Percentiles rank a stretch among this genome's conserved stretches.
phyloP scores from a whole-genome alignment of 129 eudicot species.

The Ambrosia artemisiifolia region DNA sequence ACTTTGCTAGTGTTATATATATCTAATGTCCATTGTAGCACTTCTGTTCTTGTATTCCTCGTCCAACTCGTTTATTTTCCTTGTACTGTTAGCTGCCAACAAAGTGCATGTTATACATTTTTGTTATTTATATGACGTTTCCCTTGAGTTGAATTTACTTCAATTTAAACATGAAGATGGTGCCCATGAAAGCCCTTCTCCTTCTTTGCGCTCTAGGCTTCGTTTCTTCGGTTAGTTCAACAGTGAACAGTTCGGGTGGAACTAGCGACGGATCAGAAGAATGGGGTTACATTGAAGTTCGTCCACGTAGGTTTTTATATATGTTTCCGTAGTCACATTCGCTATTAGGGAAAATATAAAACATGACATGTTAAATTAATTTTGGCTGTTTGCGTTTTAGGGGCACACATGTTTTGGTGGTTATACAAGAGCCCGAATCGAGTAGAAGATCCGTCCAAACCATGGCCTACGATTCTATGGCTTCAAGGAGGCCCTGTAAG shows the following conservation, averaged over 20 bases:
- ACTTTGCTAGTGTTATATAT: no score
- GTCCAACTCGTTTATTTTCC: slow-evolving; percentile 11
- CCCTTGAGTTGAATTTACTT: neutral
- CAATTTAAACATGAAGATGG: slow-evolving; percentile 20
- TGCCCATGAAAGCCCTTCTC: slow-evolving; percentile 10
- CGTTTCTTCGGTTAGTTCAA: slow-evolving; percentile 11
- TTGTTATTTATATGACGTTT: neutral
- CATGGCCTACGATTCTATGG: slow-evolving; percentile 62
- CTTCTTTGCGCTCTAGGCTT: slow-evolving; percentile 10
- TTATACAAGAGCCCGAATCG: slow-evolving; percentile 47
- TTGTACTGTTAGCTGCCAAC: slow-evolving; percentile 13
- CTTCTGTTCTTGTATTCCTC: slow-evolving; percentile 29
- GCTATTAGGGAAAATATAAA: neutral
- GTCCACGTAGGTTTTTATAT: slow-evolving; percentile 41
- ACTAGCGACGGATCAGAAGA: slow-evolving; percentile 34
- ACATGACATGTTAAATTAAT: neutral
- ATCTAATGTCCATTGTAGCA: neutral
- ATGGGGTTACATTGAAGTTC: slow-evolving; percentile 57
- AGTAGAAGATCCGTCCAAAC: slow-evolving; percentile 41
- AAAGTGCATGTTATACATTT: neutral
- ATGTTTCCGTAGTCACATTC: neutral
- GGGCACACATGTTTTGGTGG: slow-evolving; percentile 69
- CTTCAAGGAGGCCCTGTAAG: slow-evolving; percentile 73
- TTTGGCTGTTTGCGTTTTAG: slow-evolving; percentile 24
- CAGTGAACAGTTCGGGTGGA: slow-evolving; percentile 11